A percentile compares a stretch with the other conserved stretches of the same genome.
These are phyloP conservation scores for Diaporthe sp. DNA, from an alignment of 2,329 filamentous ascomycete species.

Conservation along the genomic window DNA sequence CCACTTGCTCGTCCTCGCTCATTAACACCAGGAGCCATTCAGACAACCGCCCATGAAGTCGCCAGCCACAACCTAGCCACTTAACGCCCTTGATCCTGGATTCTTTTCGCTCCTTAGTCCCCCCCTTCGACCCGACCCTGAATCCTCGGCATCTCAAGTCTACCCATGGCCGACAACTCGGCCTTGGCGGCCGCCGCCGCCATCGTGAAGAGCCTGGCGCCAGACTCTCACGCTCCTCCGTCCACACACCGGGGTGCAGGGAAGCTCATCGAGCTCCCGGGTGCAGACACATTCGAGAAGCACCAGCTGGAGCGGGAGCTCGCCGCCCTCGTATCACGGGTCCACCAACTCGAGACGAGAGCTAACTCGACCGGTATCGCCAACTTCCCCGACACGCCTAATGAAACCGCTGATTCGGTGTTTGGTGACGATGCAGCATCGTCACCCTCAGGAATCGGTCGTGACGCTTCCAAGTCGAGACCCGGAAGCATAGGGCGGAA, in stretches of 20 bases:
- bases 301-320: constrained; percentile 86
- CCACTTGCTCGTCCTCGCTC: constrained; percentile 35
- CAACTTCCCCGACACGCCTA: constrained; percentile 83
- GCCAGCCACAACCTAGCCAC: constrained; percentile 28
- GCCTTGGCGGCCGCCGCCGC: constrained; percentile 67
- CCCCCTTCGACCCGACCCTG: constrained; percentile 29
- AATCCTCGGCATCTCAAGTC: constrained; percentile 30
- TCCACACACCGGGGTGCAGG: constrained; percentile 54
- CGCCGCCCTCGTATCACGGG: constrained; percentile 79
- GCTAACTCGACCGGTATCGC: constrained; percentile 70
- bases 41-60: constrained; percentile 39
- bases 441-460: constrained; percentile 58
- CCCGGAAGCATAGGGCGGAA: constrained; percentile 46
- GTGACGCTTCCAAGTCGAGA: constrained; percentile 45
- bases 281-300: constrained; percentile 82
- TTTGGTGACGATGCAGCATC: constrained; percentile 70
- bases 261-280: constrained; percentile 78
- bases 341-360: constrained; percentile 86
- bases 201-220: constrained; percentile 66
- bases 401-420: constrained; percentile 77
- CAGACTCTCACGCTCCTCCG: constrained; percentile 55
- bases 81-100: constrained; percentile 31
- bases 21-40: constrained; percentile 26
- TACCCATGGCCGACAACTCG: constrained; percentile 66
- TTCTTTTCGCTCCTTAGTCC: constrained; percentile 33